Evolutionary conservation across 352 stramenopile species (phyloP), one percentile per base, ranked within the genome.

Genomic region (Pythium biforme): DNA sequence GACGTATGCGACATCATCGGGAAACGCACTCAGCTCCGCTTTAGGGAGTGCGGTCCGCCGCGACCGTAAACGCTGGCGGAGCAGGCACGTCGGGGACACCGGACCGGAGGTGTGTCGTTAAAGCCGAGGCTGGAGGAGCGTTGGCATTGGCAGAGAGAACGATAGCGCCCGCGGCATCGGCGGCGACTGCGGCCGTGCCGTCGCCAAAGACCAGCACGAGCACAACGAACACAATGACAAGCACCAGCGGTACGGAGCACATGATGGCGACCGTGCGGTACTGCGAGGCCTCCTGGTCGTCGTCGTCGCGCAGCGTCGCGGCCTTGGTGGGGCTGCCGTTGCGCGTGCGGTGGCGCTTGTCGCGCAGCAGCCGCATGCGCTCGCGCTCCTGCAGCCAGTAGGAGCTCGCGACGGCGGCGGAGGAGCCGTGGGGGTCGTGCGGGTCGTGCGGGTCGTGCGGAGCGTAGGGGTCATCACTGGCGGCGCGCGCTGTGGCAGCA

Each of bases 381-480:
- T 89, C 79, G 39, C 85, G 77, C 64, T 92, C 79, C 51, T 85
- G 81, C 51, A 88, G 77, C 83, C 83, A 92, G 70, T 92, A 88
- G 58, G 86, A 89, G 64, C 84, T 73, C 25, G 85, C 71, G 43
- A 70, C 45, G 19, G 37, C 20, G 22, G 25, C 20, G 22, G 45
- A 51, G 0, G 51, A 48, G 5, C 31, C 19, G 37, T 14, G 22
- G 37, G n/a, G 31, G 17, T 17, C 34, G 34, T 9, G 34, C 9
- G 26, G 37, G 29, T 33, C n/a, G 39, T 17, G 23, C n/a, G 14
- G 34, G n/a, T 40, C 34, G 34, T 40, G 34, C 9, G 26, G 37
- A 3, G 26, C 53, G 20, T n/a, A 27, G 9, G n/a, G 15, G 9
- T 46, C 22, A 66, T 53, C 4, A 55, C 33, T 55, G 15, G 47